phyloP scores from a whole-genome alignment of 371 early-diverging fungal species.

The Lichtheimia ramosa region DNA sequence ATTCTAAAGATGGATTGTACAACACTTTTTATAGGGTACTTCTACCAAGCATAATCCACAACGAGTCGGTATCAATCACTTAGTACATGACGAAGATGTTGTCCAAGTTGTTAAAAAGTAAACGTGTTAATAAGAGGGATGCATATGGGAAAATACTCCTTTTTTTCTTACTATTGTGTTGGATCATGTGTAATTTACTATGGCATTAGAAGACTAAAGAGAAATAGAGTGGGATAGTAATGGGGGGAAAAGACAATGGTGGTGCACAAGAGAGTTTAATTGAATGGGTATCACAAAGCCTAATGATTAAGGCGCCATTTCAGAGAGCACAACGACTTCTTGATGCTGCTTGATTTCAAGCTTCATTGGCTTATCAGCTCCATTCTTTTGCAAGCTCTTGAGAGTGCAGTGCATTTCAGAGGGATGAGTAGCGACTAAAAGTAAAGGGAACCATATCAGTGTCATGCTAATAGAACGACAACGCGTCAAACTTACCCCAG shows the following conservation, averaged over 20 bases:
- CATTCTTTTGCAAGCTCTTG: slow-evolving; percentile 13
- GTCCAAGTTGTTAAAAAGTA: slow-evolving; percentile 89
- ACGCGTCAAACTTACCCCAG: slow-evolving; percentile 22
- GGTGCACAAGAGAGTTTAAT: too few species aligned
- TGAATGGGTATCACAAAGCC: too few species aligned
- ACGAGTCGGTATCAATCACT: slow-evolving; percentile 93
- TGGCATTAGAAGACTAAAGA: too few species aligned
- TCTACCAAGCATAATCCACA: slow-evolving; percentile 97
- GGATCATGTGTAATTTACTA: too few species aligned
- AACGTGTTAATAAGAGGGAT: background rate
- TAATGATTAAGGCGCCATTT: slow-evolving; percentile 4
- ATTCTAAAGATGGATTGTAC: background rate
- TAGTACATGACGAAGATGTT: slow-evolving; percentile 97
- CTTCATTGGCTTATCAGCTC: slow-evolving; percentile 20
- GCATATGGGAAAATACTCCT: too few species aligned
- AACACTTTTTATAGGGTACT: slow-evolving; percentile 59
- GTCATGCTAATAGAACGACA: background rate
- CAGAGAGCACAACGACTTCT: slow-evolving; percentile 33
- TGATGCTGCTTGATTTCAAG: slow-evolving; percentile 38
- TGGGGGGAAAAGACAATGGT: too few species aligned
- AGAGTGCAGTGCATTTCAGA: slow-evolving; percentile 18
- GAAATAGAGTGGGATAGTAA: too few species aligned
- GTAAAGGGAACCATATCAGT: background rate
- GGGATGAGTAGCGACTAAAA: slow-evolving; percentile 22
- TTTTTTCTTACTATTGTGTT: too few species aligned